These are phyloP conservation scores for Hypholoma fasciculare DNA, from an alignment of 768 basidiomycete species.

Conservation along the genomic window DNA sequence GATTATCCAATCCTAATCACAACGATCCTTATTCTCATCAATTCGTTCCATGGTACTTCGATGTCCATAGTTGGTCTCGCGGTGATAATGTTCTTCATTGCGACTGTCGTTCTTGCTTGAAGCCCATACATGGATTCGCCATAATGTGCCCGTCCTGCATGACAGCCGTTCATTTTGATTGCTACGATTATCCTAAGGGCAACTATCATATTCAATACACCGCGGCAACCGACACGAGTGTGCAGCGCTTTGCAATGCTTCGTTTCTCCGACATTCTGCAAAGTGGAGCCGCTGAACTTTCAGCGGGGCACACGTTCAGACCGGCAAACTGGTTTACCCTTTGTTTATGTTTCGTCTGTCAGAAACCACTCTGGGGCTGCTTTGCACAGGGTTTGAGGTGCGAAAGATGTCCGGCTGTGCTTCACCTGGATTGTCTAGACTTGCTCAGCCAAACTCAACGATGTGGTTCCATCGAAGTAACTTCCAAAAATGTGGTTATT, in stretches of 20 bases:
- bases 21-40: constrained; percentile 52
- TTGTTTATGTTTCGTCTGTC: constrained; percentile 69
- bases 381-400: constrained; percentile 66
- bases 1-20: background rate
- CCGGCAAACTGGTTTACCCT: constrained; percentile 71
- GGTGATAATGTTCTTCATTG: constrained; percentile 35
- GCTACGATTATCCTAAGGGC: constrained; percentile 72
- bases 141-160: constrained; percentile 72
- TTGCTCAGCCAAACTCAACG: constrained; percentile 20
- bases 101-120: constrained; percentile 58
- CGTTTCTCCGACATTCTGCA: constrained; percentile 55
- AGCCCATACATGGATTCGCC: constrained; percentile 62
- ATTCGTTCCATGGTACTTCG: constrained; percentile 69
- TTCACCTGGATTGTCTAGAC: constrained; percentile 53
- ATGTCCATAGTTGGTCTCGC: constrained; percentile 20
- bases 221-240: constrained; percentile 39
- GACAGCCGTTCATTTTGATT: constrained; percentile 73
- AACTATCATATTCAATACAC: constrained; percentile 57
- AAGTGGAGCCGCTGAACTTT: constrained; percentile 22
- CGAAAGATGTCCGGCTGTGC: constrained; percentile 56
- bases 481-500: constrained; percentile 51
- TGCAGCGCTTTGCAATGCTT: constrained; percentile 60
- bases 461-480: constrained; percentile 40
- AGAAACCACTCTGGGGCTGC: constrained; percentile 73
- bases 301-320: constrained; percentile 52